Base-by-base conservation (phyloP, 1,139 yeast species). In the Geotrichum carabidarum region DNA sequence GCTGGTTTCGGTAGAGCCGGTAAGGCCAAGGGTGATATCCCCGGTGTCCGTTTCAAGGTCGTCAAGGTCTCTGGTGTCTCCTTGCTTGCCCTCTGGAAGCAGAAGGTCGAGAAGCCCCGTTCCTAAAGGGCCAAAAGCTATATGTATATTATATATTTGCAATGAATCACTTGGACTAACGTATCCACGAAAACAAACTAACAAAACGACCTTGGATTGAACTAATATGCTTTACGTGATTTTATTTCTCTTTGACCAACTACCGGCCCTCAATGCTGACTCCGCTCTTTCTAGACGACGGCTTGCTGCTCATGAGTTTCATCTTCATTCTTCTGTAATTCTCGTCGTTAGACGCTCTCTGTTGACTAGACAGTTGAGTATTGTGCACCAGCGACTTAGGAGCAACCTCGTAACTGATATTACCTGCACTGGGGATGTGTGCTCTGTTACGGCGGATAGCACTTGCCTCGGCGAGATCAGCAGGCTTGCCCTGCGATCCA, bases 1-100 rank as follows among this genome's bases (percentile, higher is more conserved):
- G 98, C 99, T 73, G 99, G 99, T 84, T 94, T 94, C 89, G 99
- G 99, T 88, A 90, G 99, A 83, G 93, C 96, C 86, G 99, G 99
- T 84, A 93, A 93, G 86, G 99, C 99, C 78, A 94, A 94, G 96
- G 99, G 99, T 86, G 99, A 93, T 90, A 91, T 93, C 76, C 99
- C 99, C 80, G 99, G 99, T 88, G 99, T 93, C 77, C 91, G 99
- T 86, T 93, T 93, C 89, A 93, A 93, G 89, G 98, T 93, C 77
- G 99, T 94, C 78, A 94, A 94, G 85, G 99, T 94, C 71, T 89
- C 99, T 71, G 99, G 99, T 87, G 99, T 94, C 75, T 93, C 99
- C 72, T 86, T 94, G 79, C 84, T 91, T 77, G 99, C 99, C 76
- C 86, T 94, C 79, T 94, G 97, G 98, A 93, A 91, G 85, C 99